Conservation (phyloP, 495 filamentous ascomycete genomes). For the Penicillium subrubescens region DNA sequence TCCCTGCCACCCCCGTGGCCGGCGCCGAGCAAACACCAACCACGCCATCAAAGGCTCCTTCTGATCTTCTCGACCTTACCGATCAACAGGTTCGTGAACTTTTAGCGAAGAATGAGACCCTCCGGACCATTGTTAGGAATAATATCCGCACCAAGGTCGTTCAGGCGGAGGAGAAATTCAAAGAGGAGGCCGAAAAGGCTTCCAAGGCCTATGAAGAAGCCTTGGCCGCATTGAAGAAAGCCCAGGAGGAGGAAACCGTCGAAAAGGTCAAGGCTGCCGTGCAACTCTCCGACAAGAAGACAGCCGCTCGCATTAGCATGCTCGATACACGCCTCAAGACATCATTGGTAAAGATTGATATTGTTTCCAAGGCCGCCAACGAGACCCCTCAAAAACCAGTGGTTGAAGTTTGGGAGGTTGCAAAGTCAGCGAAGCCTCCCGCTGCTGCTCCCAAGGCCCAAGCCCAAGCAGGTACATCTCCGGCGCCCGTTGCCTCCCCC, state of each 20-base stretch:
- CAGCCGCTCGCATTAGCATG: conserved; percentile 75
- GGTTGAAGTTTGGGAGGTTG: conserved; percentile 79
- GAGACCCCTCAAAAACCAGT: conserved; percentile 85
- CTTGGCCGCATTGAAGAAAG: conserved; percentile 56
- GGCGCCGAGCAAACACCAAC: conserved; percentile 36
- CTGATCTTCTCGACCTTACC: conserved; percentile 39
- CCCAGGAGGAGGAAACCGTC: conserved; percentile 41
- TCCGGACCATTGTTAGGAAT: conserved; percentile 63
- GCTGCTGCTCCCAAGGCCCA: conserved; percentile 35
- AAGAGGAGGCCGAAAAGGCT: conserved; percentile 46
- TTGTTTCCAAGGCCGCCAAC: conserved; percentile 74
- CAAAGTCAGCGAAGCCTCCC: conserved; percentile 67
- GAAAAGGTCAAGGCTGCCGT: conserved; percentile 50
- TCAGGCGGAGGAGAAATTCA: conserved; percentile 58
- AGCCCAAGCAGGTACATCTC: conserved; percentile 29
- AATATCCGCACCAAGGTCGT: conserved; percentile 66
- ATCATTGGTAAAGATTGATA: conserved; percentile 69
- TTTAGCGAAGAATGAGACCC: conserved; percentile 62
- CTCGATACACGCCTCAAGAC: conserved; percentile 67
- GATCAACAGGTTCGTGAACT: conserved; percentile 68
- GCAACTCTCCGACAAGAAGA: conserved; percentile 60
- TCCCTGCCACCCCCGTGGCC: conserved; percentile 36
- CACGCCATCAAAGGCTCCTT: conserved; percentile 36
- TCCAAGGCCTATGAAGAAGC: conserved; percentile 4
- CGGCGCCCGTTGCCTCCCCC: conserved; percentile 34